Conservation (phyloP, 2,329 filamentous ascomycete genomes). For the Blastomyces silverae region DNA sequence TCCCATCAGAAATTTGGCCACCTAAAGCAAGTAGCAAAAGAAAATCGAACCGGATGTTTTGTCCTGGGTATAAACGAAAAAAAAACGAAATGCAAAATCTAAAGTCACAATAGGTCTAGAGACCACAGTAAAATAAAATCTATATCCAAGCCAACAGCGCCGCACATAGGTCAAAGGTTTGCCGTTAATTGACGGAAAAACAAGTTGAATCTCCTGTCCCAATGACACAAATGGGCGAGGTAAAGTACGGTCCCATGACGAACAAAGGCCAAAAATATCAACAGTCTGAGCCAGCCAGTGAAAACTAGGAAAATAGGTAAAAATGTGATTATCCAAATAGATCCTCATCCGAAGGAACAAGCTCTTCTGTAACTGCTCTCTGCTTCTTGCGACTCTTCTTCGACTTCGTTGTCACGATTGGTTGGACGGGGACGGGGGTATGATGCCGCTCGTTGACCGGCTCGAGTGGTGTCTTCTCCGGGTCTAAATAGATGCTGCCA, state of each 20-base stretch:
- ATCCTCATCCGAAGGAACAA: constrained; percentile 14
- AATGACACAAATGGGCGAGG: background rate
- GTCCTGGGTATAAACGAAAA: constrained; percentile 9
- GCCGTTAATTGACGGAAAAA: background rate
- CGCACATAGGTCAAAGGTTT: no score
- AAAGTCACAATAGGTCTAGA: background rate
- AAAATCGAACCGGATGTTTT: background rate
- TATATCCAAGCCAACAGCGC: constrained; percentile 3
- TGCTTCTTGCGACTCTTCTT: constrained; percentile 5
- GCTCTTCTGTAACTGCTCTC: constrained; percentile 13
- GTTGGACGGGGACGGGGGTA: background rate
- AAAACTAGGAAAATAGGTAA: background rate
- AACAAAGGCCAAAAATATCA: background rate
- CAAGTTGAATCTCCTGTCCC: background rate
- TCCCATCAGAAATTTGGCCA: background rate
- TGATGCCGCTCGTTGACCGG: constrained; percentile 1
- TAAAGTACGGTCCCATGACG: background rate
- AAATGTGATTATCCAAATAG: constrained; percentile 14
- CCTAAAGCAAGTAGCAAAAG: background rate
- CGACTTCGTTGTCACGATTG: background rate
- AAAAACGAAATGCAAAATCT: background rate
- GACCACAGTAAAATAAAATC: constrained; percentile 5
- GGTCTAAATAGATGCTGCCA: constrained; percentile 8
- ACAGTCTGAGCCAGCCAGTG: background rate
- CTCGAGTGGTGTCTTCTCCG: constrained; percentile 10